Evolutionary conservation across 2,329 filamentous ascomycete species (phyloP), one percentile per base, ranked within the genome.

Genomic region (Botrytis paeoniae): DNA sequence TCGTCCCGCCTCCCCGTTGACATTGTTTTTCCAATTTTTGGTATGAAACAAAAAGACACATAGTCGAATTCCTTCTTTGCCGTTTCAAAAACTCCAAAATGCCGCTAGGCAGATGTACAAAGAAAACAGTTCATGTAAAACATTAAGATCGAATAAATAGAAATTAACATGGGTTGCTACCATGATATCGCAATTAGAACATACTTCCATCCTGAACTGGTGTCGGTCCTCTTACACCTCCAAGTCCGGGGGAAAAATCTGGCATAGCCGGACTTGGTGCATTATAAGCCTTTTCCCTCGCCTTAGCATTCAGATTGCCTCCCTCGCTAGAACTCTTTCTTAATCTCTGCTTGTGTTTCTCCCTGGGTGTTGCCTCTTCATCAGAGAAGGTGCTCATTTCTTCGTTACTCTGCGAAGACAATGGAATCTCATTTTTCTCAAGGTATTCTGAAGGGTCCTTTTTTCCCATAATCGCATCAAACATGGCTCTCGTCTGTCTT

Each of bases 381-480:
- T 80, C 80, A 22, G 80, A 80, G 74, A 81, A 80, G 1, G 77
- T 80, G 73, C 78, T 80, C 76, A 78, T 78, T 57, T 81, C 79
- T 69, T 80, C 80, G 1, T 75, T 78, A 39, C 77, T 79, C 63
- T 78, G 77, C 54, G 78, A 78, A 18, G 77, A 77, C n/a, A 74
- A 70, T n/a, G 78, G 76, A 43, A 80, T 71, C 10, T 74, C 70
- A 68, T 76, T 73, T 25, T 75, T 63, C 37, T 78, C 77, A 18
- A 76, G 63, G 48, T 32, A 69, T 60, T 78, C 76, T 54, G 5
- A 57, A 29, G 64, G 51, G 5, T 78, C 77, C 39, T 77, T 79
- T 61, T 76, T 77, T 20, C 77, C 75, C 37, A 74, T 75, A 16
- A 80, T 73, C 4, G 66, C 74, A 35, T 78, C 78, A 73, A 80